A percentile compares a stretch with the other conserved stretches of the same genome.
Conservation (phyloP, 202 grass and related monocot genomes). For the Panicum virgatum region DNA sequence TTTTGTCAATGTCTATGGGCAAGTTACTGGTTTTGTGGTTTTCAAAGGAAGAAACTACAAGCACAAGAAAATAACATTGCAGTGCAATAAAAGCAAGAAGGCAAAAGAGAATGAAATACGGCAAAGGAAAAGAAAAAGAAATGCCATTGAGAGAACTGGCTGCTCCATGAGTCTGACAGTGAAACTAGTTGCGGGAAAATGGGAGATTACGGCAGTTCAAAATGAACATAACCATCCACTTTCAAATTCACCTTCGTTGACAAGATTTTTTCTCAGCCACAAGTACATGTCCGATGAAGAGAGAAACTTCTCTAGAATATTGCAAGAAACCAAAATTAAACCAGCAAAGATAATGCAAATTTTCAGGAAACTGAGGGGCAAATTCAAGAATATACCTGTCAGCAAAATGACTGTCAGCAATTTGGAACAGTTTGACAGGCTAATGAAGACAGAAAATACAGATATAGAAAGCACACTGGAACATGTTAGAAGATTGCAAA, state of each 20-base stretch:
- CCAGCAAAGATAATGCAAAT: not conserved
- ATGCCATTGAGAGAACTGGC: not conserved
- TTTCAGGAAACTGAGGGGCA: not conserved
- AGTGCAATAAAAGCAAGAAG: not conserved
- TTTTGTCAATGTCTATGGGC: conserved; percentile 8
- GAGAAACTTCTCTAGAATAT: too few species aligned
- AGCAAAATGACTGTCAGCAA: not conserved
- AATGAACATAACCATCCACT: conserved; percentile 4
- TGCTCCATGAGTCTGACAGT: not conserved
- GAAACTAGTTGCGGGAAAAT: not conserved
- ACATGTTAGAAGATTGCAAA: not conserved
- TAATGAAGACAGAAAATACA: not conserved
- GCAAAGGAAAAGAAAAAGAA: conserved; percentile 5
- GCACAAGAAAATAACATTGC: not conserved
- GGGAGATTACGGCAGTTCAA: not conserved
- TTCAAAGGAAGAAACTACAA: not conserved
- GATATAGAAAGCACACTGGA: not conserved
- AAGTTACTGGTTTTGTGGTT: not conserved
- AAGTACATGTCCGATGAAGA: too few species aligned
- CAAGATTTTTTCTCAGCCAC: not conserved
- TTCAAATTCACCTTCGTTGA: not conserved
- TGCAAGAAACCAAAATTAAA: not conserved
- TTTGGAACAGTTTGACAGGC: not conserved
- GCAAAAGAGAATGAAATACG: not conserved
- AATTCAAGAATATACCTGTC: not conserved